Evolutionary conservation across 768 basidiomycete genomes (phyloP).

Genomic region (Suillus clintonianus): DNA sequence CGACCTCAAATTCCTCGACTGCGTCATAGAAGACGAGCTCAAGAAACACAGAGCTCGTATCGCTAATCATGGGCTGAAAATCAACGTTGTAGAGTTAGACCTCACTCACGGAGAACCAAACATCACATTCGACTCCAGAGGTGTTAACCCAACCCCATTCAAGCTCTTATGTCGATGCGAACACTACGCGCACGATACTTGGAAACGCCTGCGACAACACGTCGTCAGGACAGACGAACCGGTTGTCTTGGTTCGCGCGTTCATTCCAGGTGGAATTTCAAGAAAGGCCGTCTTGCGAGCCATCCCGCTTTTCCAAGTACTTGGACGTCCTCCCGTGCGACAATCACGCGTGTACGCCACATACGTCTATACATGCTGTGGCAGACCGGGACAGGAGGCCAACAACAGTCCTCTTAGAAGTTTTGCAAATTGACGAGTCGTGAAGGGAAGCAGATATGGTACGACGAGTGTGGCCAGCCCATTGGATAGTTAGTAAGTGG

Average conservation of each 20-base stretch:
- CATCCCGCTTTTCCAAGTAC: slow-evolving; percentile 22
- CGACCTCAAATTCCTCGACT: slow-evolving; percentile 29
- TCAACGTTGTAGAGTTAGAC: slow-evolving; percentile 28
- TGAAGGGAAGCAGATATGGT: neutral
- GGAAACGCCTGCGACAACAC: slow-evolving; percentile 23
- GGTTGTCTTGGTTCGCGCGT: slow-evolving; percentile 26
- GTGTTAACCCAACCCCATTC: slow-evolving; percentile 22
- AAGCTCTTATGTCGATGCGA: slow-evolving; percentile 27
- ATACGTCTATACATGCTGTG: slow-evolving; percentile 25
- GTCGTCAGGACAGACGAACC: slow-evolving; percentile 13
- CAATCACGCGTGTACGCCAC: slow-evolving; percentile 11
- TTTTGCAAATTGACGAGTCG: neutral
- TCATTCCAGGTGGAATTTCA: slow-evolving; percentile 26
- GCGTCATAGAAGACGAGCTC: slow-evolving; percentile 26
- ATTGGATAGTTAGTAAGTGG: neutral
- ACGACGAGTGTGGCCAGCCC: neutral
- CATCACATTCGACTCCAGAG: slow-evolving; percentile 22
- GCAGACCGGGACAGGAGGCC: slow-evolving; percentile 3
- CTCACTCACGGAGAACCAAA: slow-evolving; percentile 13
- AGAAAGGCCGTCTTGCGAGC: slow-evolving; percentile 29
- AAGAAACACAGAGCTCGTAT: slow-evolving; percentile 18
- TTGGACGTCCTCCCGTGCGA: slow-evolving; percentile 3
- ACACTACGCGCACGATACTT: slow-evolving; percentile 19
- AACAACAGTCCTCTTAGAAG: neutral
- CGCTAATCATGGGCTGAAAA: slow-evolving; percentile 13